Percentiles rank a stretch among this genome's conserved stretches.
These are phyloP conservation scores for Urtica urens DNA, from an alignment of 306 rosid genomes.

Conservation along the genomic window DNA sequence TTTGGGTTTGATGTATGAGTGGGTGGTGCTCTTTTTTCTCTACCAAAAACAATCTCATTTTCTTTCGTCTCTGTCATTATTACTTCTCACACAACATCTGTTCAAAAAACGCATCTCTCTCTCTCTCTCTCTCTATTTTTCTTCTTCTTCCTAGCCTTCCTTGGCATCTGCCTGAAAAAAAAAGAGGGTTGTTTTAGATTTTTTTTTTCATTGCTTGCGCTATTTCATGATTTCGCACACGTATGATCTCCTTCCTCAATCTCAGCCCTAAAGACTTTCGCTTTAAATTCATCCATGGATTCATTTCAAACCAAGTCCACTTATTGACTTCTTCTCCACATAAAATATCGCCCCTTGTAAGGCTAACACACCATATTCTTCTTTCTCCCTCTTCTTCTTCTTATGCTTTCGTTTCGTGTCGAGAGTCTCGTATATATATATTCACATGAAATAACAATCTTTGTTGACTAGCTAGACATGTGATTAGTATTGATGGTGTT, in stretches of 20 bases:
- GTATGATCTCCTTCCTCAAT: too few species aligned
- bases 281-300: too few species aligned
- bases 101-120: neutral
- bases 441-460: slow-evolving; percentile 47
- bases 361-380: too few species aligned
- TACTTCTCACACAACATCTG: neutral
- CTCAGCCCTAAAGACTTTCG: too few species aligned
- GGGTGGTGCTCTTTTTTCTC: slow-evolving; percentile 38
- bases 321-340: too few species aligned
- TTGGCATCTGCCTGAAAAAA: too few species aligned
- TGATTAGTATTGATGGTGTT: neutral
- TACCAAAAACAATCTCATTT: neutral
- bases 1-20: slow-evolving; percentile 35
- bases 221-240: too few species aligned
- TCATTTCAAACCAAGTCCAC: too few species aligned
- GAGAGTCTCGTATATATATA: neutral
- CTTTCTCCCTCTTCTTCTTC: neutral
- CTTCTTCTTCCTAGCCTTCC: neutral
- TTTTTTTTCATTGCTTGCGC: too few species aligned
- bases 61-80: slow-evolving; percentile 1
- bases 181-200: too few species aligned
- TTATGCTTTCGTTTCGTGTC: slow-evolving; percentile 21
- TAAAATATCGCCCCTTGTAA: too few species aligned
- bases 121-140: slow-evolving; percentile 6
- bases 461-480: neutral